These are phyloP conservation scores for Vitis amurensis DNA, from an alignment of 164 flowering plant genomes.

Conservation along the genomic window DNA sequence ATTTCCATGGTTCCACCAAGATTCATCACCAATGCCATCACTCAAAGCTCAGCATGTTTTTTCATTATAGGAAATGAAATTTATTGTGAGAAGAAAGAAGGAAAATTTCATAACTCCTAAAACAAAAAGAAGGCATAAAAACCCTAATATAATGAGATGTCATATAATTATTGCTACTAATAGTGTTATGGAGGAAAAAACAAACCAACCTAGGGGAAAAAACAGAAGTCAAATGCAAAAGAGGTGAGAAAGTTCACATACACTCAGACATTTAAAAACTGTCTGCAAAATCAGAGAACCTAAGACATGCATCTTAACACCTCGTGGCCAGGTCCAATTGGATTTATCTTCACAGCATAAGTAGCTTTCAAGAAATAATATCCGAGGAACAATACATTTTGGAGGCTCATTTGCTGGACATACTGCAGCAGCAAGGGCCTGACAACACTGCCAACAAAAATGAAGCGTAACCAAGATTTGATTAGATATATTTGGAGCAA, in stretches of 20 bases:
- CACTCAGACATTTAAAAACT: constrained; percentile 46
- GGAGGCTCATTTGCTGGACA: constrained; percentile 49
- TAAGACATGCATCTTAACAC: constrained; percentile 64
- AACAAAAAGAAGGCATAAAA: no score
- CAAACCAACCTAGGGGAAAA: neutral
- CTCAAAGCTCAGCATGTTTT: neutral
- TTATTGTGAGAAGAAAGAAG: neutral
- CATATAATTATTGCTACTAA: neutral
- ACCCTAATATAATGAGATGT: no score
- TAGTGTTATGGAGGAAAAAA: neutral
- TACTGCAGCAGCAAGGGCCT: constrained; percentile 79
- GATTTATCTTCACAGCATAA: constrained; percentile 51
- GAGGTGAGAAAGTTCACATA: constrained; percentile 14
- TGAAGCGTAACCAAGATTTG: neutral
- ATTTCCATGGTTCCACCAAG: neutral
- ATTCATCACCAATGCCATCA: neutral
- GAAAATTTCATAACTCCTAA: neutral
- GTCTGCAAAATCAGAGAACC: constrained; percentile 89
- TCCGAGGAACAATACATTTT: constrained; percentile 62
- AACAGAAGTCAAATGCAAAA: neutral
- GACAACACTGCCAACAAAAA: constrained; percentile 60
- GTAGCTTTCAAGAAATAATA: constrained; percentile 79
- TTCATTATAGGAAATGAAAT: neutral
- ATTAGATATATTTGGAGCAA: neutral
- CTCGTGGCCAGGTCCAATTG: constrained; percentile 71